Evolutionary conservation across 257 asterid species (phyloP).

Genomic region (Thymus quinquecostatus): DNA sequence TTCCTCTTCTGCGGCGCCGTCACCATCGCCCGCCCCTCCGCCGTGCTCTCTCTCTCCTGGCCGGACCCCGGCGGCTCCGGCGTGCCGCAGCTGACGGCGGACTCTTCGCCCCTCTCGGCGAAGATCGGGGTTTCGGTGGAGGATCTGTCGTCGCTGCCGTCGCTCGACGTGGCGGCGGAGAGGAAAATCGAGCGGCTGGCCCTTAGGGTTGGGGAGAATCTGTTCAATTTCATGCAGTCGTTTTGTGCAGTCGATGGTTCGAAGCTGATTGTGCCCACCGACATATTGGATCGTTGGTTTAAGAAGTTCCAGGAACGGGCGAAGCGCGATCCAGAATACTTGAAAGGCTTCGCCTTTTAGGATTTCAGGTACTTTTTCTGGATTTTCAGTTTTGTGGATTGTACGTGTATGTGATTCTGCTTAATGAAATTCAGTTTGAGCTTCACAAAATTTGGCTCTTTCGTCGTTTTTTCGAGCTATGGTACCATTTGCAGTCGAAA

Average conservation of each 20-base stretch:
- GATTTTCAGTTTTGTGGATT: not conserved
- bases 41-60: conserved; percentile 87
- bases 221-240: conserved; percentile 96
- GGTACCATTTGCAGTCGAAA: not conserved
- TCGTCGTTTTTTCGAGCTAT: not conserved
- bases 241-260: conserved; percentile 94
- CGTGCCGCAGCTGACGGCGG: conserved; percentile 56
- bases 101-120: conserved; percentile 69
- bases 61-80: conserved; percentile 70
- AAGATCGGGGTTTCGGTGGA: conserved; percentile 89
- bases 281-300: conserved; percentile 93
- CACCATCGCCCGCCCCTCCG: conserved; percentile 81
- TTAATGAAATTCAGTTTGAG: not conserved
- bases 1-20: conserved; percentile 94
- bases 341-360: conserved; percentile 82
- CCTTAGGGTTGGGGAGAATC: conserved; percentile 87
- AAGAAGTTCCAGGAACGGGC: conserved; percentile 96
- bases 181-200: conserved; percentile 91
- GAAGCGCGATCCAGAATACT: conserved; percentile 85
- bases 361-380: conserved; percentile 30
- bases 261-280: conserved; percentile 92
- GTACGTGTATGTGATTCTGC: not conserved
- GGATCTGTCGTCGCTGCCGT: conserved; percentile 74
- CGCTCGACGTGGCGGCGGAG: conserved; percentile 87
- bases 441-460: not conserved